Conservation (phyloP, 129 eudicot genomes). For the Scalesia atractyloides region DNA sequence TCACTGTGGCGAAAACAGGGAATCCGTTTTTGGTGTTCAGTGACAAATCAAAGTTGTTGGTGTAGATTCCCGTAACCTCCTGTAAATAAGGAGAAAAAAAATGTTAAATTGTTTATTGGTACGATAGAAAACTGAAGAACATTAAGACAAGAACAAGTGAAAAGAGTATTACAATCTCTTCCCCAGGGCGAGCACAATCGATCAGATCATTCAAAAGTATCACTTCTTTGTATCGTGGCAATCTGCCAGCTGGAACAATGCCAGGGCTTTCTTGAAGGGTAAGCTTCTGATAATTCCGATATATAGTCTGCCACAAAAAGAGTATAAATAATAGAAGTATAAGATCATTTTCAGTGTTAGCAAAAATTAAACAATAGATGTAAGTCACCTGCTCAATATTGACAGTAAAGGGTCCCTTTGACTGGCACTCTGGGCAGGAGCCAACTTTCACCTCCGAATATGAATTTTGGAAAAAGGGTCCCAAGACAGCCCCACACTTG, state of each 20-base stretch:
- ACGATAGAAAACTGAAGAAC: neutral
- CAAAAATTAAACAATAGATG: neutral
- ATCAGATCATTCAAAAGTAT: conserved; percentile 93
- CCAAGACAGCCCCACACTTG: conserved; percentile 86
- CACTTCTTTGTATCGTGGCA: conserved; percentile 98
- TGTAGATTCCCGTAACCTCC: conserved; percentile 97
- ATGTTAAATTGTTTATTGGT: conserved; percentile 3
- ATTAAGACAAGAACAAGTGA: neutral
- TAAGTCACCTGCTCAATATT: conserved; percentile 83
- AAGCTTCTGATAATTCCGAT: conserved; percentile 94
- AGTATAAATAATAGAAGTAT: neutral
- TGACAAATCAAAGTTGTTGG: conserved; percentile 93
- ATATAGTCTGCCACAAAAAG: conserved; percentile 62
- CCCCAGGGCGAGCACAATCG: conserved; percentile 99
- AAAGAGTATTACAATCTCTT: conserved; percentile 72
- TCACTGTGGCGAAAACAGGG: conserved; percentile 93
- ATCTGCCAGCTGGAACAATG: conserved; percentile 97
- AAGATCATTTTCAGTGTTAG: conserved; percentile 5
- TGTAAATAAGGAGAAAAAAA: conserved; percentile 29
- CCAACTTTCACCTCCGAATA: conserved; percentile 98
- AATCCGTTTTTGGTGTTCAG: conserved; percentile 93
- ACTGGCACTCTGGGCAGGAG: conserved; percentile 98
- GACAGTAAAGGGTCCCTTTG: conserved; percentile 97
- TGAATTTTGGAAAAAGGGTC: conserved; percentile 95
- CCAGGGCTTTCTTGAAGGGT: conserved; percentile 99